A percentile compares a stretch with the other conserved stretches of the same genome.
These are phyloP conservation scores for Ceratobasidium sp. DNA, from an alignment of 1,284 basidiomycete genomes.

Conservation along the genomic window DNA sequence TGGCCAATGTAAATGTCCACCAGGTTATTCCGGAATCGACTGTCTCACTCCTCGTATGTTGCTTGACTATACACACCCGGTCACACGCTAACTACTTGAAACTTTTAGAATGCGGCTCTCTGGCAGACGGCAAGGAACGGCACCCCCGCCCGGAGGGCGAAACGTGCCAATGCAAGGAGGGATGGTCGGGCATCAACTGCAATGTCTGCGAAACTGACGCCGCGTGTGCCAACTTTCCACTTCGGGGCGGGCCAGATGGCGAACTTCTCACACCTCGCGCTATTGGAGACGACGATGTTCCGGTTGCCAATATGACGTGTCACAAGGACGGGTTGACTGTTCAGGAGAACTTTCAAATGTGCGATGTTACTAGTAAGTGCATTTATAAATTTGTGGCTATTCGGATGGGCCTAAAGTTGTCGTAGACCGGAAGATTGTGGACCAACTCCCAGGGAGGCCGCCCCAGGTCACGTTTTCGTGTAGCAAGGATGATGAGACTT, in stretches of 20 bases:
- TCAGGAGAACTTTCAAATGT: slow-evolving; percentile 95
- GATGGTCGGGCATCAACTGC: slow-evolving; percentile 97
- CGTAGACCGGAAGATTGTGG: slow-evolving; percentile 89
- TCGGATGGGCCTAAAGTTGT: not conserved
- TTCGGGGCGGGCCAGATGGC: slow-evolving; percentile 58
- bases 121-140: slow-evolving; percentile 89
- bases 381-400: not conserved
- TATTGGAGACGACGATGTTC: slow-evolving; percentile 62
- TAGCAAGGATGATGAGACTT: slow-evolving; percentile 70
- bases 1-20: slow-evolving; percentile 90
- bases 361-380: slow-evolving; percentile 92
- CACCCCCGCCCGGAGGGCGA: slow-evolving; percentile 82
- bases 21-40: slow-evolving; percentile 92
- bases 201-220: slow-evolving; percentile 90
- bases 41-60: slow-evolving; percentile 84
- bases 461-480: slow-evolving; percentile 98
- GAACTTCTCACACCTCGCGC: slow-evolving; percentile 61
- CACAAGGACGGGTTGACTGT: slow-evolving; percentile 93
- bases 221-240: slow-evolving; percentile 82
- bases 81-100: slow-evolving; percentile 5
- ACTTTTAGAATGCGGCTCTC: slow-evolving; percentile 84
- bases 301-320: slow-evolving; percentile 85
- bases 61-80: not conserved
- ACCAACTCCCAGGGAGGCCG: slow-evolving; percentile 87
- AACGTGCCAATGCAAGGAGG: slow-evolving; percentile 90